A percentile compares a stretch with the other conserved stretches of the same genome.
Evolutionary conservation across 331 rosid genomes (phyloP).

Genomic region (Ulmus americana): DNA sequence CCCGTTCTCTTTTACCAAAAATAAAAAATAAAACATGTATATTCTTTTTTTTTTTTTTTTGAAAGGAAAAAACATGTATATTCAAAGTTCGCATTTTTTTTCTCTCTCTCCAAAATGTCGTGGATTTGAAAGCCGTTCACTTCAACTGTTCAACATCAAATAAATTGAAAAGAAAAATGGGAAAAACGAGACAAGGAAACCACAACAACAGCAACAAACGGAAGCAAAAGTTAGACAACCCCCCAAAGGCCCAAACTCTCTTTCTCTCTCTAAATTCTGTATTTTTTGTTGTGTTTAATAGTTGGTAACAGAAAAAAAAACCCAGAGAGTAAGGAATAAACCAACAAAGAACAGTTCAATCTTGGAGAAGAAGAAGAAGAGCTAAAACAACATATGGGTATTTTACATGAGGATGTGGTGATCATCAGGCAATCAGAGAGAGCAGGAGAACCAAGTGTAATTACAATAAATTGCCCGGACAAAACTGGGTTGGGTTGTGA

Average conservation of each 20-base stretch:
- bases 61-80: too few species aligned
- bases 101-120: background rate
- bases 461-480: conserved; percentile 93
- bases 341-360: background rate
- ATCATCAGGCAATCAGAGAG: conserved; percentile 48
- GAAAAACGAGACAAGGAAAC: conserved; percentile 19
- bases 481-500: conserved; percentile 87
- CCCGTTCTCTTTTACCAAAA: too few species aligned
- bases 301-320: background rate
- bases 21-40: too few species aligned
- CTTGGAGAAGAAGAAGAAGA: conserved; percentile 7
- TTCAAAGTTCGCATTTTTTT: background rate
- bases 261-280: background rate
- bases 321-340: conserved; percentile 1
- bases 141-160: background rate
- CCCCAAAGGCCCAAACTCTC: background rate
- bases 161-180: background rate
- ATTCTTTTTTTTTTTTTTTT: too few species aligned
- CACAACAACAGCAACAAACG: conserved; percentile 13
- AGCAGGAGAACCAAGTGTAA: conserved; percentile 63
- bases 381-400: conserved; percentile 46
- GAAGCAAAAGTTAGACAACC: background rate
- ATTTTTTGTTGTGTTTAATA: background rate
- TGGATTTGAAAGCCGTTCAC: background rate
- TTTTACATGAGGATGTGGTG: conserved; percentile 71